phyloP scores from a whole-genome alignment of 192 early-diverging fungal species.

The Phycomyces blakesleeanus region DNA sequence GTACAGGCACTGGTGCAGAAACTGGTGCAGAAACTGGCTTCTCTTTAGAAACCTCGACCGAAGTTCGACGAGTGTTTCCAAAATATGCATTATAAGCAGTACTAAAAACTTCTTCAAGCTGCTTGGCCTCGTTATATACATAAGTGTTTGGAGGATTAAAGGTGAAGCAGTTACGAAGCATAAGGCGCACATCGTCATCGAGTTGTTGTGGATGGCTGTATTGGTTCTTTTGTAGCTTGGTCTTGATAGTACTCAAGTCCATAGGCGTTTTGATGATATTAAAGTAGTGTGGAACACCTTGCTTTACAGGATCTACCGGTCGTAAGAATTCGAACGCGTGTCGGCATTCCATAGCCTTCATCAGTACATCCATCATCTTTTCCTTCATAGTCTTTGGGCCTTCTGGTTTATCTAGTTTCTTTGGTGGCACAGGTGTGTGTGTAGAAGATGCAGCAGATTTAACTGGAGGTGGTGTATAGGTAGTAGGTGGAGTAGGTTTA shows the following conservation, averaged over 20 bases:
- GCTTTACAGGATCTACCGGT: slow-evolving; percentile 56
- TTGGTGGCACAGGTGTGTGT: neutral
- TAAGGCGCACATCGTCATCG: slow-evolving; percentile 53
- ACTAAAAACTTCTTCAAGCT: slow-evolving; percentile 53
- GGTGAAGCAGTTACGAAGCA: slow-evolving; percentile 59
- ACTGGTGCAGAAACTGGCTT: slow-evolving; percentile 15
- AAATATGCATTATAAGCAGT: slow-evolving; percentile 40
- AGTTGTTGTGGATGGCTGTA: slow-evolving; percentile 39
- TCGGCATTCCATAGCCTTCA: slow-evolving; percentile 40
- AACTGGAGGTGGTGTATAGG: neutral
- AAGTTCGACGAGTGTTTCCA: slow-evolving; percentile 28
- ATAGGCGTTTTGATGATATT: slow-evolving; percentile 64
- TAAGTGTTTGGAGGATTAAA: slow-evolving; percentile 72
- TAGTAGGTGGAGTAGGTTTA: slow-evolving; percentile 3
- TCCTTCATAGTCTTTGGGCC: slow-evolving; percentile 1
- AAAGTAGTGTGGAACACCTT: slow-evolving; percentile 63
- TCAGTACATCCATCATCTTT: slow-evolving; percentile 26
- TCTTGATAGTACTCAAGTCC: slow-evolving; percentile 58
- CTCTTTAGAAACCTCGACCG: slow-evolving; percentile 14
- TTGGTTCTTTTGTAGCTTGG: slow-evolving; percentile 34
- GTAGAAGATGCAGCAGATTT: neutral
- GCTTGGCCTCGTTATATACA: slow-evolving; percentile 60
- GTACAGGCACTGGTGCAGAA: slow-evolving; percentile 19
- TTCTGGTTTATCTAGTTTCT: slow-evolving; percentile 1
- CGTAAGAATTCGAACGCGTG: slow-evolving; percentile 54